Base-by-base conservation (phyloP, 2,329 filamentous ascomycete species). In the Talaromyces sp. region DNA sequence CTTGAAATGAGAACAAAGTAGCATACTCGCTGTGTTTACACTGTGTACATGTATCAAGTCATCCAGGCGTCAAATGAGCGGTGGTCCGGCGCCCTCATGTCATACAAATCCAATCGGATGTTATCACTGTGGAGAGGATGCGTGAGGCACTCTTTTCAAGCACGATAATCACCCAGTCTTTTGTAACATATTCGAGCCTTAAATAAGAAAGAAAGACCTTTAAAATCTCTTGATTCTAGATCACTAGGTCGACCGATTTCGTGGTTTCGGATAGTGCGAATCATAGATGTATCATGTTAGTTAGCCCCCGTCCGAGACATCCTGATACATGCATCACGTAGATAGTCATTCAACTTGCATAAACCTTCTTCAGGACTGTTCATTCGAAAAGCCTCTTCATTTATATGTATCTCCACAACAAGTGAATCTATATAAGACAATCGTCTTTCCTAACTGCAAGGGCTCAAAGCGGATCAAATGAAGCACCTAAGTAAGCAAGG, bases 231-330 rank as follows among this genome's bases (percentile, higher is more conserved):
- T 21, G 12, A 16, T 18, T 52, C 23, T 50, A 50, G 44, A 46
- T 11, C 18, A 23, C 8, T 28, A 3, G 23, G 12, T 50, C 25
- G 28, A 52, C 18, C 8, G 14, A 9, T 35, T 18, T 18, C 31
- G 35, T 23, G 50, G 12, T 52, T 11, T 54, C 21, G 35, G 31
- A 14, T 54, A 54, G 31, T 35, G 21, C 31, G 11, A 54, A 35
- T 12, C 31, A 54, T 54, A 14, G 11, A 14, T 54, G 50, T 54
- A 54, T 54, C 50, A 54, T 5, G 21, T 33, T 21, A 52, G 21
- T 52, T 33, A 54, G 50, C 50, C 50, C 50, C 50, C 37, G n/a
- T 33, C 16, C 48, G 25, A 52, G 48, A 52, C 48, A 54, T 37
- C 11, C 21, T 54, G 50, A 54, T 54, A 54, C 50, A 23, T 35